Conservation (phyloP, 2,329 filamentous ascomycete species). For the Colletotrichum sp. region DNA sequence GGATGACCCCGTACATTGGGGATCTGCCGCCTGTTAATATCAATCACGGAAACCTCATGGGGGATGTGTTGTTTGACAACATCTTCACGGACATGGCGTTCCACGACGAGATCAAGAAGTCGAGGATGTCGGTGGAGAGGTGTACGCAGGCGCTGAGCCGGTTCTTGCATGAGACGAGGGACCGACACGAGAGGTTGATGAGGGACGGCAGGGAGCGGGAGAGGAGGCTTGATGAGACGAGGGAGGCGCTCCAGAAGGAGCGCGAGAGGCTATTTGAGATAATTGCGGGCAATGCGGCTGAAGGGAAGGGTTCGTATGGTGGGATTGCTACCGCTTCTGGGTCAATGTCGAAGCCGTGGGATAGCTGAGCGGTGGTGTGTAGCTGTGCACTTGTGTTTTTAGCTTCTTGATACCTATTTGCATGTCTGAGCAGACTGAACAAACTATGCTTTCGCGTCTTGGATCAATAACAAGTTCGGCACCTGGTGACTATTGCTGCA, state of each 20-base stretch:
- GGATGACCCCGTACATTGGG: conserved; percentile 41
- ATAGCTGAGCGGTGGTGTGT: not conserved
- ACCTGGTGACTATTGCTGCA: not conserved
- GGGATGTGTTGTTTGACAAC: conserved; percentile 61
- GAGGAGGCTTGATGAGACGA: conserved; percentile 35
- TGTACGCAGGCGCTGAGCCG: conserved; percentile 38
- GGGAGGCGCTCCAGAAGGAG: conserved; percentile 46
- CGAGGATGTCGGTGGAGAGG: conserved; percentile 38
- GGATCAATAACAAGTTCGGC: not conserved
- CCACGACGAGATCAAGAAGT: conserved; percentile 55
- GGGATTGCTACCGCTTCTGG: not conserved
- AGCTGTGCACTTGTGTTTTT: not conserved
- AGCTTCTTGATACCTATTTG: not conserved
- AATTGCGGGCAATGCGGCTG: not conserved
- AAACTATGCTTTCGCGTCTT: fast-evolving
- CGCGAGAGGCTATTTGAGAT: conserved; percentile 48
- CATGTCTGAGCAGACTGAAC: no score
- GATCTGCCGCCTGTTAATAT: conserved; percentile 46
- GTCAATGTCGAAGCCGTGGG: not conserved
- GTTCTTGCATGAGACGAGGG: conserved; percentile 33
- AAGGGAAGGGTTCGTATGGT: not conserved
- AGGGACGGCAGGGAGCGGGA: conserved; percentile 35
- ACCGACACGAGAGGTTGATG: conserved; percentile 31
- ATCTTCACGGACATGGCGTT: conserved; percentile 58
- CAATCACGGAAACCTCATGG: conserved; percentile 49